These are phyloP conservation scores for Silene conica DNA, from an alignment of 148 eudicot species.

Conservation along the genomic window DNA sequence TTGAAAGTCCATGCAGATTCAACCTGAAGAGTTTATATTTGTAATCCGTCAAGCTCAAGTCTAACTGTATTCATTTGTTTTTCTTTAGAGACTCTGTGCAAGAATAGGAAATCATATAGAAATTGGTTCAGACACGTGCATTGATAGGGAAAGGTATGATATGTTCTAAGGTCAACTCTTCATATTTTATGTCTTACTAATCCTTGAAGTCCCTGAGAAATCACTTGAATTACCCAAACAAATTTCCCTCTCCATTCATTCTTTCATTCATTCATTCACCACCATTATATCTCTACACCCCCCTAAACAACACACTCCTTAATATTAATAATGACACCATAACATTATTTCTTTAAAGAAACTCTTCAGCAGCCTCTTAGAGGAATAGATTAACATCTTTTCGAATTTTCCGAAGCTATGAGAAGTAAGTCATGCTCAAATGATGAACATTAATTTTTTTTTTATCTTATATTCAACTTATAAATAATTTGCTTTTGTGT, in stretches of 20 bases:
- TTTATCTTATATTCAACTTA: slow-evolving; percentile 2
- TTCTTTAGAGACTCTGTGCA: slow-evolving; percentile 50
- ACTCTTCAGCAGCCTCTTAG: slow-evolving; percentile 30
- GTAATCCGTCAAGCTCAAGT: neutral
- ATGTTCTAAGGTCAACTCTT: neutral
- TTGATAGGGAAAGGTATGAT: slow-evolving; percentile 90
- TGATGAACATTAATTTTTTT: neutral
- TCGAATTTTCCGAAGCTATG: slow-evolving; percentile 50
- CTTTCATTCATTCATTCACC: too few species aligned
- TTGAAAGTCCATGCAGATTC: neutral
- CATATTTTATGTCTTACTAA: too few species aligned
- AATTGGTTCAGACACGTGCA: slow-evolving; percentile 88
- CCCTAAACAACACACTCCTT: too few species aligned
- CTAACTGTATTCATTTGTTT: neutral
- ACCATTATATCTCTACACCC: too few species aligned
- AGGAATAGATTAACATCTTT: slow-evolving; percentile 33
- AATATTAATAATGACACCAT: too few species aligned
- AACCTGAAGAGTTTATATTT: neutral
- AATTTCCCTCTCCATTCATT: too few species aligned
- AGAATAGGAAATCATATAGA: slow-evolving; percentile 81
- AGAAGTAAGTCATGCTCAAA: slow-evolving; percentile 53
- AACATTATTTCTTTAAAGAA: too few species aligned
- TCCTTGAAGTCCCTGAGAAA: too few species aligned
- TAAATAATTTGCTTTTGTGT: slow-evolving; percentile 19
- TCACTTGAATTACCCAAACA: too few species aligned